These are phyloP conservation scores for Triticum urartu DNA, from an alignment of 176 grass and related monocot genomes.

Conservation along the genomic window DNA sequence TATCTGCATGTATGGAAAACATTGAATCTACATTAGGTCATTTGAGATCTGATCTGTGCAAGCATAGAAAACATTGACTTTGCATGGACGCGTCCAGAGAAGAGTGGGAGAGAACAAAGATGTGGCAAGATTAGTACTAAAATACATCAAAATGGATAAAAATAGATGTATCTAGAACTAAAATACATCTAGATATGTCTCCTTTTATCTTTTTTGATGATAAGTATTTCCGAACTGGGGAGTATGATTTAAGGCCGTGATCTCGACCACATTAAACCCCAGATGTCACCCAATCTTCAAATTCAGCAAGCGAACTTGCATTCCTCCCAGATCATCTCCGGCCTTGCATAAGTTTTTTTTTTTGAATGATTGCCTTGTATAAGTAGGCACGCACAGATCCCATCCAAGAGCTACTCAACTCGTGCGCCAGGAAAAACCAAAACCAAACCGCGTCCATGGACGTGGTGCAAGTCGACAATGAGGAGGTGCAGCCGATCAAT, in stretches of 20 bases:
- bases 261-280: conserved; percentile 30
- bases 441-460: neutral
- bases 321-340: conserved; percentile 8
- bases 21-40: conserved; percentile 18
- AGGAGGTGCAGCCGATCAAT: conserved; percentile 1
- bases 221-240: too few relatives aligned
- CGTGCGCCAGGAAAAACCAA: neutral
- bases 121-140: neutral
- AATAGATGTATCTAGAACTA: too few relatives aligned
- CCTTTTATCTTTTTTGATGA: too few relatives aligned
- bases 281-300: conserved; percentile 27
- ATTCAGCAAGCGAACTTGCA: conserved; percentile 28
- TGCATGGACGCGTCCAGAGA: too few relatives aligned
- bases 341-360: conserved; percentile 36
- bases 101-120: neutral
- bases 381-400: conserved; percentile 18
- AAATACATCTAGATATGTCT: too few relatives aligned
- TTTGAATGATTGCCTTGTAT: conserved; percentile 21
- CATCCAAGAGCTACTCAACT: conserved; percentile 1
- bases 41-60: neutral
- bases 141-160: too few relatives aligned
- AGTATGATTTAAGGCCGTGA: neutral
- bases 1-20: neutral
- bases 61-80: conserved; percentile 17
- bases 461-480: neutral